phyloP scores from a whole-genome alignment of 2,329 filamentous ascomycete species.

The Epichloe typhina region DNA sequence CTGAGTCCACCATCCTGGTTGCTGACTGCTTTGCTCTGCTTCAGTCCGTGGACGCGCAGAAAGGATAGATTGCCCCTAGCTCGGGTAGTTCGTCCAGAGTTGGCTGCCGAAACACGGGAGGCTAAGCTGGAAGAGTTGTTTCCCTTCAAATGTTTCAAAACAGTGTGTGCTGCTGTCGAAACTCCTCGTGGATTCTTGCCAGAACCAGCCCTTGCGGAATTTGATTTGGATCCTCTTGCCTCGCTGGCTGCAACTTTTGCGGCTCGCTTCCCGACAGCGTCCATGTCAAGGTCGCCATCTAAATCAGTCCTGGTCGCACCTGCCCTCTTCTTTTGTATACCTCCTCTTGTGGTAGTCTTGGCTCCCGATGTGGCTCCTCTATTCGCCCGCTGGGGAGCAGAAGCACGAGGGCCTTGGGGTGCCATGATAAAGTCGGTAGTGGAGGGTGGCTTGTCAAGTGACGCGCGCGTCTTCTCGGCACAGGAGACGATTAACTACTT shows the following conservation, averaged over 20 bases:
- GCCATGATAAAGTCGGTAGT: conserved; percentile 15
- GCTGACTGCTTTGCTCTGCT: conserved; percentile 51
- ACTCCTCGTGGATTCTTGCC: conserved; percentile 14
- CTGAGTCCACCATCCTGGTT: conserved; percentile 55
- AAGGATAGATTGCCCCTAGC: conserved; percentile 16
- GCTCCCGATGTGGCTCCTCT: conserved; percentile 17
- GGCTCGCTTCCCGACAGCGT: conserved; percentile 22
- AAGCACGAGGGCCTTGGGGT: conserved; percentile 18
- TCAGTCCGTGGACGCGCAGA: conserved; percentile 47
- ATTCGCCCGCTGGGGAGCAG: conserved; percentile 17
- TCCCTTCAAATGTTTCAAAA: conserved; percentile 28
- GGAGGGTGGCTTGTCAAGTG: neutral
- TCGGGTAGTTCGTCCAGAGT: conserved; percentile 13
- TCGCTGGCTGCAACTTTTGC: conserved; percentile 17
- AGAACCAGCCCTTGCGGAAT: conserved; percentile 15
- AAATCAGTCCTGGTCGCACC: conserved; percentile 30
- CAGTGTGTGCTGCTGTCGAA: conserved; percentile 28
- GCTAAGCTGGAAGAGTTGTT: conserved; percentile 16
- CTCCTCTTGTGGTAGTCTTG: conserved; percentile 27
- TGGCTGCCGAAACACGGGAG: conserved; percentile 21
- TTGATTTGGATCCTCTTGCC: conserved; percentile 16
- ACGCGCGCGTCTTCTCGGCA: conserved; percentile 1
- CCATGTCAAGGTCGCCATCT: conserved; percentile 51
- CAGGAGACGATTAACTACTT: neutral
- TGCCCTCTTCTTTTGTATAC: conserved; percentile 37